Conservation (phyloP, 768 basidiomycete genomes). For the Fomitopsis serialis region DNA sequence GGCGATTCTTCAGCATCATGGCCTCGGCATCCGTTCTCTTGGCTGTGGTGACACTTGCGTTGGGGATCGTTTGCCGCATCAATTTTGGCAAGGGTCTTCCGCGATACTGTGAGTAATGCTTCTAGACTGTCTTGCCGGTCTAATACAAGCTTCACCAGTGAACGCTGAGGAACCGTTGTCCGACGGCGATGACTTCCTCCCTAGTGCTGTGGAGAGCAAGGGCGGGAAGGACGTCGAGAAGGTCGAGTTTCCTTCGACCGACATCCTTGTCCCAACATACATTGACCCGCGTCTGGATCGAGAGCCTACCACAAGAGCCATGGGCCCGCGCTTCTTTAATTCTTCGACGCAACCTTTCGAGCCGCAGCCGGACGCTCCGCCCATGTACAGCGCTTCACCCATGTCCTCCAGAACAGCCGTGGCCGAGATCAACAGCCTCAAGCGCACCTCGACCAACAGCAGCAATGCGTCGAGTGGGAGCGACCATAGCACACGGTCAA, state of each 20-base stretch:
- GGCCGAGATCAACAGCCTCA: conserved; percentile 12
- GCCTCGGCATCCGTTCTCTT: conserved; percentile 52
- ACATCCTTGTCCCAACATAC: conserved; percentile 51
- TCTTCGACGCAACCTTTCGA: conserved; percentile 37
- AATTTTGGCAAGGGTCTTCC: conserved; percentile 77
- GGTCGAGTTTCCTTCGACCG: conserved; percentile 54
- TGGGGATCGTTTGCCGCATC: conserved; percentile 62
- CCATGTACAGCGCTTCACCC: neutral
- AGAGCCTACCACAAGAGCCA: conserved; percentile 31
- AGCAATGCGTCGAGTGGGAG: conserved; percentile 25
- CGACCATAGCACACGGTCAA: conserved; percentile 20
- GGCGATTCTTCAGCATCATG: conserved; percentile 71
- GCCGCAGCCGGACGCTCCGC: conserved; percentile 9
- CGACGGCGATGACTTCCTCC: conserved; percentile 34
- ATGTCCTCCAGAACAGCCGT: conserved; percentile 1
- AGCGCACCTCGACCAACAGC: conserved; percentile 33
- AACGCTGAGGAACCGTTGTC: conserved; percentile 46
- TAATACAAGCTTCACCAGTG: conserved; percentile 34
- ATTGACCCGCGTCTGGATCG: conserved; percentile 30
- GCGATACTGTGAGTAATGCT: conserved; percentile 49
- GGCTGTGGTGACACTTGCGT: conserved; percentile 45
- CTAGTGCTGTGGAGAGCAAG: conserved; percentile 19
- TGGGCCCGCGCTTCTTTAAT: conserved; percentile 47
- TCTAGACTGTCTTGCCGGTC: neutral
- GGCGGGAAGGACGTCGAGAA: conserved; percentile 41